Percentiles rank a stretch among this genome's conserved stretches.
Conservation (phyloP, 2,329 filamentous ascomycete species). For the Aschersonia sp. region DNA sequence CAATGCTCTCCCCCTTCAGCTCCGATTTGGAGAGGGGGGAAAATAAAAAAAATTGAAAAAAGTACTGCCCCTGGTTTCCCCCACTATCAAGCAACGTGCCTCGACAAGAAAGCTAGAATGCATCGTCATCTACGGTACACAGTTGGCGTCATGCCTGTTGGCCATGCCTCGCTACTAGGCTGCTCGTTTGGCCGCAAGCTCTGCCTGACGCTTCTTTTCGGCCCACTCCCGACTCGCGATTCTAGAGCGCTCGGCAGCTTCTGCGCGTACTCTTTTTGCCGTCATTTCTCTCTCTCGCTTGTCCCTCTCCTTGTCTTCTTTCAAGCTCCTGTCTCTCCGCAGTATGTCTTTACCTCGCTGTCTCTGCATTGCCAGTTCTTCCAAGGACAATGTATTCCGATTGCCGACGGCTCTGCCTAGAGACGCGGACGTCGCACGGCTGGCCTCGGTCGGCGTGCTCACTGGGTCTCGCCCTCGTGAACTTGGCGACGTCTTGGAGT, state of each 20-base stretch:
- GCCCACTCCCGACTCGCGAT: slow-evolving; percentile 47
- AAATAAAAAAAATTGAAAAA: no score
- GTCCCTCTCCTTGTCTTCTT: slow-evolving; percentile 35
- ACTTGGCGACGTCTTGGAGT: slow-evolving; percentile 6
- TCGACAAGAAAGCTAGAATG: no score
- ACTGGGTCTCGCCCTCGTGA: slow-evolving; percentile 14
- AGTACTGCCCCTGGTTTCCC: no score
- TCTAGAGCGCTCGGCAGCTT: slow-evolving; percentile 47
- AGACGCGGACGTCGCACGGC: slow-evolving; percentile 30
- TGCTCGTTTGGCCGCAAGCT: slow-evolving; percentile 9
- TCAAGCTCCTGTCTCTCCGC: slow-evolving; percentile 33
- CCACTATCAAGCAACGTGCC: no score
- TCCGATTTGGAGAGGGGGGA: no score
- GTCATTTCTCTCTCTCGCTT: slow-evolving; percentile 37
- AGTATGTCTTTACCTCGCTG: slow-evolving; percentile 39
- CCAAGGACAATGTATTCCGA: slow-evolving; percentile 32
- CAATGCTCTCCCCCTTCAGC: no score
- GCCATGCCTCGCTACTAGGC: slow-evolving; percentile 1
- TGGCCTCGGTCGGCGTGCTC: slow-evolving; percentile 11
- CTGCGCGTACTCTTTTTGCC: slow-evolving; percentile 39
- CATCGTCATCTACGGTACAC: no score
- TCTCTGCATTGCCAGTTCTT: slow-evolving; percentile 35
- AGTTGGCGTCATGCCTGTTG: not conserved
- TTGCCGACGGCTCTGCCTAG: slow-evolving; percentile 27
- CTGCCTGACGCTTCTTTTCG: slow-evolving; percentile 37